These are phyloP conservation scores for Straminergon stramineum DNA, from an alignment of 225 moss, liverwort and hornwort species.

Conservation along the genomic window DNA sequence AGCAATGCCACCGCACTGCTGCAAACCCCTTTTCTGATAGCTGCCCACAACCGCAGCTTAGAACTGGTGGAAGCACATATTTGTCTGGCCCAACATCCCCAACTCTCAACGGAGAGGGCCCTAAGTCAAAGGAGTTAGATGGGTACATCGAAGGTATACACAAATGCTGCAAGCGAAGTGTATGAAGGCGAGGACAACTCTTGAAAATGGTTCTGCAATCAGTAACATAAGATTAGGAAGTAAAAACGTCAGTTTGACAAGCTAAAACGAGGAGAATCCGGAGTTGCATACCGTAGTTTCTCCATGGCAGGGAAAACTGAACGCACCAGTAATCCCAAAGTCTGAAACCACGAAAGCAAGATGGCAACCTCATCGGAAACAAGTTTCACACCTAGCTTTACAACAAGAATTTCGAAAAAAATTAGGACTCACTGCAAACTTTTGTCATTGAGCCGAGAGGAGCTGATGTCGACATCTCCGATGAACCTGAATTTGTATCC, in stretches of 20 bases:
- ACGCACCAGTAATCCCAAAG: neutral
- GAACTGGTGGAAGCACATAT: constrained; percentile 39
- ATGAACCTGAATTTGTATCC: constrained; percentile 33
- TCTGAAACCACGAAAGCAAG: neutral
- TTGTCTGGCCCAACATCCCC: constrained; percentile 43
- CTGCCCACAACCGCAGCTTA: constrained; percentile 65
- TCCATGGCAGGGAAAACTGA: neutral
- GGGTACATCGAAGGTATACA: constrained; percentile 59
- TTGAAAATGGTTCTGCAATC: constrained; percentile 50
- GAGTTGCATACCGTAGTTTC: neutral
- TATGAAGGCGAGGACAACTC: constrained; percentile 70
- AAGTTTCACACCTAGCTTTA: neutral
- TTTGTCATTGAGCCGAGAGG: constrained; percentile 66
- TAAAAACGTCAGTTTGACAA: neutral
- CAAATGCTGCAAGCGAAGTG: constrained; percentile 63
- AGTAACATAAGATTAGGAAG: neutral
- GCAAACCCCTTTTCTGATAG: constrained; percentile 61
- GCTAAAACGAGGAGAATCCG: neutral
- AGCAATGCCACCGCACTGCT: constrained; percentile 49
- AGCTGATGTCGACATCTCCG: constrained; percentile 69
- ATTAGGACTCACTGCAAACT: constrained; percentile 55
- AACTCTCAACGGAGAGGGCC: constrained; percentile 39
- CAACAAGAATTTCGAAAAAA: neutral
- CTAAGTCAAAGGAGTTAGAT: constrained; percentile 34
- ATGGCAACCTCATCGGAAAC: neutral